A percentile compares a stretch with the other conserved stretches of the same genome.
phyloP scores from a whole-genome alignment of 352 stramenopile genomes.

The Globisporangium carolinianum region DNA sequence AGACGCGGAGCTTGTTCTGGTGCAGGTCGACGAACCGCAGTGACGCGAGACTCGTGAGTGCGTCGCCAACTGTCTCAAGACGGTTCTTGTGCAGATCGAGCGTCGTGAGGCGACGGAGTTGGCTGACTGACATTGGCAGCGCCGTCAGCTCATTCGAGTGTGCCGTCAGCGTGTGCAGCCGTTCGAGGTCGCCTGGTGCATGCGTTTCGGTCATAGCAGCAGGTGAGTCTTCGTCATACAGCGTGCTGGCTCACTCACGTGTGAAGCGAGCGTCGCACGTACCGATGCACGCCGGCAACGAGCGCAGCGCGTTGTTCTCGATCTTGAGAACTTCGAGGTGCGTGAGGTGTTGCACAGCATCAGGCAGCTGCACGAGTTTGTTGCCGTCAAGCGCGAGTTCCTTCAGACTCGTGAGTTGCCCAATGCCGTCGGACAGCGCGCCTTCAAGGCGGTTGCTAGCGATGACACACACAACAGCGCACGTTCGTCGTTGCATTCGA shows the following conservation, averaged over 20 bases:
- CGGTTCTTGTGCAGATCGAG: constrained; percentile 77
- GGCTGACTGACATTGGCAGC: constrained; percentile 42
- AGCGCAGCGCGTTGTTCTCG: constrained; percentile 51
- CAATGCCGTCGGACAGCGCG: constrained; percentile 35
- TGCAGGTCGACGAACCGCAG: constrained; percentile 67
- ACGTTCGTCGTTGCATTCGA: not conserved
- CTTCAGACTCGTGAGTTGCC: constrained; percentile 43
- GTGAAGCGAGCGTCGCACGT: not conserved
- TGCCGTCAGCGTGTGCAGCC: constrained; percentile 46
- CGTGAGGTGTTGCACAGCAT: constrained; percentile 31
- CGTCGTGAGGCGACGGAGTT: constrained; percentile 35
- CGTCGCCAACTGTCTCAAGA: constrained; percentile 25
- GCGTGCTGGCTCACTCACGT: no score
- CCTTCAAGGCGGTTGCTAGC: constrained; percentile 57
- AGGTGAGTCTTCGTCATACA: no score
- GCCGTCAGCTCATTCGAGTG: constrained; percentile 55
- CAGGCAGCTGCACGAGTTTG: constrained; percentile 49
- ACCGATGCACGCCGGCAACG: constrained; percentile 48
- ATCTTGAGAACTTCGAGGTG: constrained; percentile 55
- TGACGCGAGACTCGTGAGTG: constrained; percentile 22
- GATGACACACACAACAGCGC: not conserved
- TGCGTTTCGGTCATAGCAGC: no score
- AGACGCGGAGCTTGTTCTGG: constrained; percentile 59
- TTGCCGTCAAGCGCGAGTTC: constrained; percentile 63
- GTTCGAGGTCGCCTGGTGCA: constrained; percentile 23